These are phyloP conservation scores for Solanum chaucha DNA, from an alignment of 257 asterid genomes.

Conservation along the genomic window DNA sequence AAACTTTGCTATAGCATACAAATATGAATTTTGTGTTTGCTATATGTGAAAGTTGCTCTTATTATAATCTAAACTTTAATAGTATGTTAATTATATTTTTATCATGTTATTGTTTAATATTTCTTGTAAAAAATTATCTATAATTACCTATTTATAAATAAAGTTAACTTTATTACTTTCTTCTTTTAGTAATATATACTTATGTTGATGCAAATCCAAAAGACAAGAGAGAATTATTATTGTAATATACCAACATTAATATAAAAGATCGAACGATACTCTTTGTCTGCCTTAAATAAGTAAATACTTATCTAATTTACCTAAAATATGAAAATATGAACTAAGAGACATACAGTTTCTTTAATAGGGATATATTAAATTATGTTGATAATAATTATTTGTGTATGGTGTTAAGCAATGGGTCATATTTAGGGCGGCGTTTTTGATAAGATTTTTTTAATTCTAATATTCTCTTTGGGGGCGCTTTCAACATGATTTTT, in stretches of 20 bases:
- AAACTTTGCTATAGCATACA: too few relatives aligned
- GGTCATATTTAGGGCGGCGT: rapidly evolving
- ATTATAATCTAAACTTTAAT: not conserved
- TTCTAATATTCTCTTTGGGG: not conserved
- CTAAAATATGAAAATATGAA: not conserved
- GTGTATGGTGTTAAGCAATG: not conserved
- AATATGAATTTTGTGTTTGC: too few relatives aligned
- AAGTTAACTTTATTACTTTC: not conserved
- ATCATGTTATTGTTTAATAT: not conserved
- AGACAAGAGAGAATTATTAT: not conserved
- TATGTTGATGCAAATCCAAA: not conserved
- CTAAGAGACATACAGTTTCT: not conserved
- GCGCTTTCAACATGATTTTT: not conserved
- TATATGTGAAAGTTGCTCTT: too few relatives aligned
- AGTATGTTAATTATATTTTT: not conserved
- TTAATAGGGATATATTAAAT: not conserved
- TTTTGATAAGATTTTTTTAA: not conserved
- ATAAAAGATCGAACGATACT: not conserved
- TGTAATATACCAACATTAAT: not conserved
- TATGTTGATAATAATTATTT: not conserved
- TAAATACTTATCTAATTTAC: not conserved
- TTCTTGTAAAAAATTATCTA: not conserved
- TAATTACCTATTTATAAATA: not conserved
- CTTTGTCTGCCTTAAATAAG: not conserved
- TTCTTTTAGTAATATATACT: not conserved